phyloP scores from a whole-genome alignment of 2,329 filamentous ascomycete genomes.

The Fusarium sp. region DNA sequence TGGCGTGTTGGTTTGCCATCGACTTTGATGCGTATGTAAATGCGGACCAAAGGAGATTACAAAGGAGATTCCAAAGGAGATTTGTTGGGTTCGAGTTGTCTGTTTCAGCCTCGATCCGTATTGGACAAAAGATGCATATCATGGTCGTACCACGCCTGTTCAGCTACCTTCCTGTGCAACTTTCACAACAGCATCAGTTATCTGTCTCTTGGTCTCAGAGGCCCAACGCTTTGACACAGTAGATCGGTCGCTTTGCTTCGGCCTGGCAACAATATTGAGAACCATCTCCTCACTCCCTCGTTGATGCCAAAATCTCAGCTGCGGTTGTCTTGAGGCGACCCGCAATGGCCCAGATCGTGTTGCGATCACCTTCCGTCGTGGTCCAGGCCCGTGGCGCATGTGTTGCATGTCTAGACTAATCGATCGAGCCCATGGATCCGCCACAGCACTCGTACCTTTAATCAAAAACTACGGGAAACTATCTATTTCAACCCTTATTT shows the following conservation, averaged over 20 bases:
- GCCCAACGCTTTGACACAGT: not conserved
- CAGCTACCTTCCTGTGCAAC: not conserved
- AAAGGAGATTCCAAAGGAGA: not conserved
- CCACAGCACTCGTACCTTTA: not conserved
- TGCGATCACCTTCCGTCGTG: not conserved
- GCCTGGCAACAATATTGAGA: not conserved
- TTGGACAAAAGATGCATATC: not conserved
- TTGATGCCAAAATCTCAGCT: not conserved
- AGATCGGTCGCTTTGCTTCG: not conserved
- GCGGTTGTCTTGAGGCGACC: slow-evolving; percentile 1
- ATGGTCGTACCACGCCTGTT: not conserved
- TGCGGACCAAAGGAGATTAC: not conserved
- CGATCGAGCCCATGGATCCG: slow-evolving; percentile 8
- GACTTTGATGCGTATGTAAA: not conserved
- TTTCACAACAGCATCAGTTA: not conserved
- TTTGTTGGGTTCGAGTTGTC: slow-evolving; percentile 2
- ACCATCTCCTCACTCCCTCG: slow-evolving; percentile 5
- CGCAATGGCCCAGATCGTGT: slow-evolving; percentile 31
- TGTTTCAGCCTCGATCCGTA: slow-evolving; percentile 8
- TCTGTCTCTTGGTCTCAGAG: not conserved
- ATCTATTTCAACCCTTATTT: slow-evolving; percentile 7
- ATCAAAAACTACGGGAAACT: not conserved
- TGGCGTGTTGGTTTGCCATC: slow-evolving; percentile 18
- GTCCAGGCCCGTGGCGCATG: slow-evolving; percentile 35
- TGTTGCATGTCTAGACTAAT: slow-evolving; percentile 37